Base-by-base conservation (phyloP, 306 rosid species). In the Trifolium subterraneum region DNA sequence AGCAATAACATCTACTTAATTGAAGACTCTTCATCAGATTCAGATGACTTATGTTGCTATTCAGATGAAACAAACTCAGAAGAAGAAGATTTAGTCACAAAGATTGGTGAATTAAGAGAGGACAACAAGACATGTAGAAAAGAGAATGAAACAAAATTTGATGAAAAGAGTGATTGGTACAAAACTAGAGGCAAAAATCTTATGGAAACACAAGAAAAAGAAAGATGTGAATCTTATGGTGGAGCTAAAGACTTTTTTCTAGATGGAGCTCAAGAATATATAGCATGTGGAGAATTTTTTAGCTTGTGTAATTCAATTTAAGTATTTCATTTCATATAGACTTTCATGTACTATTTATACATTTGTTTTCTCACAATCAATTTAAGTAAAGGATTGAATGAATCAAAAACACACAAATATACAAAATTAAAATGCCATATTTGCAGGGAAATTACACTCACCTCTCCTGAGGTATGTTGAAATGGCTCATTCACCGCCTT, bases 171-270 rank as follows among this genome's bases (percentile, higher is more conserved):
- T 41, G 54, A 52, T 5, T 64, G 25, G 56, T 8, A 13, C 86
- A 4, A 23, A 68, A 63, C 2, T 44, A 13, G 8, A 55, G 33
- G 20, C 50, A 70, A 39, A 23, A 75, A 20, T 11, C 22, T 7
- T 0, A 29, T 20, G 72, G 44, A 76, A 39, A 58, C 56, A 76
- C 50, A 58, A 64, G 54, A 18, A 6, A 15, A 71, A 70, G 70
- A 59, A 64, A 47, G 70, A 14, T 36, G 70, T 60, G 68, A 41
- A 66, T 48, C 78, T 22, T 74, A 64, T 64, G 76, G 73, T 48
- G 76, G 87, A 41, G 87, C 87, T 44, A 84, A 61, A 73, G 62
- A 64, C 33, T 84, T 69, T 78, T 80, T 18, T 60, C 83, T 19
- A 2, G 45, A 72, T 22, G 81, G 81, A 6, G 64, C 76, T 39